Evolutionary conservation across 306 rosid species (phyloP), one percentile per base, ranked within the genome.

Genomic region (Purshia tridentata): DNA sequence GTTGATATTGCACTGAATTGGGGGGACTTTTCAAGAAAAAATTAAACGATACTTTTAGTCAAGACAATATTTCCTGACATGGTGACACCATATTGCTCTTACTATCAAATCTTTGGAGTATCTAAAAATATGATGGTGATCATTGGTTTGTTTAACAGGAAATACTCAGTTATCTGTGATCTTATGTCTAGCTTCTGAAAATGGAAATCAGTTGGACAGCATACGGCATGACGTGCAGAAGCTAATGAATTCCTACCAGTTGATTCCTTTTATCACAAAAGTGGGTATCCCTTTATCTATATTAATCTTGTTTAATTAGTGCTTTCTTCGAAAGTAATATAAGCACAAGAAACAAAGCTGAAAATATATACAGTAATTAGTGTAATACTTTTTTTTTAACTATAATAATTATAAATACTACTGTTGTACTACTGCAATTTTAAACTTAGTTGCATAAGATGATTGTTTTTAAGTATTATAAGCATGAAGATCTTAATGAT

Each of bases 211-310:
- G 64, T 52, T 80, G 81, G 90, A 82, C 77, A 69, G 20, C 72
- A 68, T 91, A 69, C 86, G 86, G 3, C 77, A 71, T 7, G 81
- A 71, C 74, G 82, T 91, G 20, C 86, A 70, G 65, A 91, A 88
- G 88, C 81, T 91, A 64, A 81, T 91, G 69, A 72, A 65, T 50
- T 79, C 82, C 81, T 81, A 89, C 84, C 83, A 86, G 86, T 88
- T 94, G 91, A 91, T 88, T 91, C 84, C 96, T 70, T 94, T 88
- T 86, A 80, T 84, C 77, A 78, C 94, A 80, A 89, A 94, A 87
- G 98, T 94, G 86, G 81, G 92, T 89, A 59, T 85, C 82, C 75
- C 12, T 82, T 79, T 78, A 35, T 73, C 15, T 48, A 46, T 29
- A 54, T 63, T 57, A 67, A 58, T 64, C 54, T 22, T 68, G 19